Percentiles rank a stretch among this genome's conserved stretches.
phyloP scores from a whole-genome alignment of 2,329 filamentous ascomycete genomes.

The Chaetoscypha palmicola region DNA sequence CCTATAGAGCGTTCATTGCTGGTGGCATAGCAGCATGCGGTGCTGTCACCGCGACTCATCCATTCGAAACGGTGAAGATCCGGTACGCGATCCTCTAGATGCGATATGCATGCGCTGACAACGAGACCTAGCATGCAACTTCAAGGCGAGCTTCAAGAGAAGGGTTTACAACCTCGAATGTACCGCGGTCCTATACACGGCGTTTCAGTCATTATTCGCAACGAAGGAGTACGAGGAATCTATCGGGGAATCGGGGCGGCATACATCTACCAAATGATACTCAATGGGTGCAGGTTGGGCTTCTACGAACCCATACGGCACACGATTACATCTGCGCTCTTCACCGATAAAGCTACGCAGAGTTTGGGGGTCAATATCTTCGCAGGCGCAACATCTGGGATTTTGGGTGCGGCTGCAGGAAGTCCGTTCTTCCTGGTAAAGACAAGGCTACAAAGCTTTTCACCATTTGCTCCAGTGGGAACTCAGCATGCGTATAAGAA shows the following conservation, averaged over 20 bases:
- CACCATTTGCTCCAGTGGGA: constrained; percentile 84
- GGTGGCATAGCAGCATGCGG: constrained; percentile 96
- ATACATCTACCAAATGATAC: constrained; percentile 91
- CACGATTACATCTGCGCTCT: constrained; percentile 60
- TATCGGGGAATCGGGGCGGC: constrained; percentile 87
- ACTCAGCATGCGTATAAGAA: constrained; percentile 94
- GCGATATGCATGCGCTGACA: constrained; percentile 9
- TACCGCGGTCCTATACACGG: constrained; percentile 91
- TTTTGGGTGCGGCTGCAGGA: constrained; percentile 86
- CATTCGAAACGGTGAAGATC: constrained; percentile 98
- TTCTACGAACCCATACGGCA: constrained; percentile 95
- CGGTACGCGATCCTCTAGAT: constrained; percentile 41
- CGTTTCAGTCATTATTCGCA: constrained; percentile 79
- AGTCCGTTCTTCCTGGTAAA: constrained; percentile 98
- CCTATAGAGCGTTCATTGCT: constrained; percentile 74
- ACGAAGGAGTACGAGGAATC: constrained; percentile 80
- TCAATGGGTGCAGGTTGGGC: constrained; percentile 92
- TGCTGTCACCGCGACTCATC: constrained; percentile 94
- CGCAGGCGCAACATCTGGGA: constrained; percentile 78
- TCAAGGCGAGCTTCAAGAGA: constrained; percentile 88
- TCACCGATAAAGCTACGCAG: constrained; percentile 68
- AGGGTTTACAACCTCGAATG: constrained; percentile 75
- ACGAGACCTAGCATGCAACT: constrained; percentile 68
- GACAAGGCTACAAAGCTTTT: constrained; percentile 90
- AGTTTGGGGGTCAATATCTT: constrained; percentile 89